phyloP scores from a whole-genome alignment of 495 filamentous ascomycete genomes.

The Trichocladium uniseriatum region DNA sequence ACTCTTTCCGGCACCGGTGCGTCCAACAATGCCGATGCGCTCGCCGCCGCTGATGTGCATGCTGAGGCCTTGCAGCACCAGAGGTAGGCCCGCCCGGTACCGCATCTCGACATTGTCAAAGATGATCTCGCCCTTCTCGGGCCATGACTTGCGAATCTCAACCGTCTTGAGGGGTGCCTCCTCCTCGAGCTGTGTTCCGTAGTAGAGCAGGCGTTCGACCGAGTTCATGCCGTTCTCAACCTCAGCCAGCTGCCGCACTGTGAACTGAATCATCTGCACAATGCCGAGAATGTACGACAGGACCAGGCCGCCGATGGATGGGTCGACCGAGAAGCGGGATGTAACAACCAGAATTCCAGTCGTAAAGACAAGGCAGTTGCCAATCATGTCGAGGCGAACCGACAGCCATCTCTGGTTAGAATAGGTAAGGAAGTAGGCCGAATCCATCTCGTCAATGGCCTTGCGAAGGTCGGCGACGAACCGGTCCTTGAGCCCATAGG shows the following conservation, averaged over 20 bases:
- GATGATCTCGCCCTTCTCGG: constrained; percentile 71
- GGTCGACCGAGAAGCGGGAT: constrained; percentile 77
- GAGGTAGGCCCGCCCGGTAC: constrained; percentile 71
- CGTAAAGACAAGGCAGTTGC: constrained; percentile 72
- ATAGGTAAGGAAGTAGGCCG: constrained; percentile 88
- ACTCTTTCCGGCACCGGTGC: constrained; percentile 90
- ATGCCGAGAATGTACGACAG: constrained; percentile 88
- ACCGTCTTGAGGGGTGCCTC: constrained; percentile 72
- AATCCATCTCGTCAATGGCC: constrained; percentile 82
- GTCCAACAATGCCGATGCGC: constrained; percentile 85
- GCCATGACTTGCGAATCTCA: constrained; percentile 65
- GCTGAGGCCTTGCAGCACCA: constrained; percentile 69
- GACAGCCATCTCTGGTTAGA: constrained; percentile 90
- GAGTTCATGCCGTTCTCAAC: constrained; percentile 98
- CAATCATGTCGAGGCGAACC: constrained; percentile 73
- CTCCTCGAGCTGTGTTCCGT: constrained; percentile 77
- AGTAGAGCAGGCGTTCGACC: constrained; percentile 88
- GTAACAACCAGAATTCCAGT: constrained; percentile 88
- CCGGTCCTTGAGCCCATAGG: constrained; percentile 68
- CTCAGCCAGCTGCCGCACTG: constrained; percentile 87
- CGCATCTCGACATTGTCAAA: constrained; percentile 87
- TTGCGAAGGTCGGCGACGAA: constrained; percentile 60
- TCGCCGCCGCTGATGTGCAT: constrained; percentile 78
- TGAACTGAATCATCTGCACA: constrained; percentile 94
- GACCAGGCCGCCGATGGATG: constrained; percentile 78